A percentile compares a stretch with the other conserved stretches of the same genome.
Conservation (phyloP, 2,329 filamentous ascomycete species). For the Aureobasidium zeae region DNA sequence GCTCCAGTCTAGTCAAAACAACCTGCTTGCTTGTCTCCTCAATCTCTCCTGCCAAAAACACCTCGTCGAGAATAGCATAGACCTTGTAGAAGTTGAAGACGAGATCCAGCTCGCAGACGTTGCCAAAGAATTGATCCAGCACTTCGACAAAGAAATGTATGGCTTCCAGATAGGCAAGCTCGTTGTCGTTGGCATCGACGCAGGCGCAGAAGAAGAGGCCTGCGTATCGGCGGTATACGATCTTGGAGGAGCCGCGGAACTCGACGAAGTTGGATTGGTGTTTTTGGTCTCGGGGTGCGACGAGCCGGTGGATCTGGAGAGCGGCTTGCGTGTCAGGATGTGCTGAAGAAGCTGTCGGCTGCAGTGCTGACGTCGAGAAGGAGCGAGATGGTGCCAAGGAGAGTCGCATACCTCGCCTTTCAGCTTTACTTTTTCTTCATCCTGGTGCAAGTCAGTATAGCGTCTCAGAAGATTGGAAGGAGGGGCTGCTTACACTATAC, state of each 20-base stretch:
- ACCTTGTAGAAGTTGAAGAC: slow-evolving; percentile 71
- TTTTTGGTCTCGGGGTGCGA: slow-evolving; percentile 95
- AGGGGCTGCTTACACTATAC: slow-evolving; percentile 56
- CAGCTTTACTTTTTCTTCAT: slow-evolving; percentile 97
- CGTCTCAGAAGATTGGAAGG: not conserved
- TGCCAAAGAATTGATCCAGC: slow-evolving; percentile 95
- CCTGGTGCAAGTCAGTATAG: slow-evolving; percentile 35
- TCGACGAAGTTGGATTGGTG: slow-evolving; percentile 99
- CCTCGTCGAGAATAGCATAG: slow-evolving; percentile 96
- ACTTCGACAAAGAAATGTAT: slow-evolving; percentile 99
- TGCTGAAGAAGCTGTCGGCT: slow-evolving; percentile 8
- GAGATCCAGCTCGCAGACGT: slow-evolving; percentile 95
- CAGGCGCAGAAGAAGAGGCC: slow-evolving; percentile 99
- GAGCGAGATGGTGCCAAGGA: not conserved
- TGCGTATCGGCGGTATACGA: slow-evolving; percentile 94
- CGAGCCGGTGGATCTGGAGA: slow-evolving; percentile 82
- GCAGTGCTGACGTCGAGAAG: slow-evolving; percentile 10
- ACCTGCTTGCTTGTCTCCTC: slow-evolving; percentile 99
- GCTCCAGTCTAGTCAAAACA: slow-evolving; percentile 84
- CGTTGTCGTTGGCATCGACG: slow-evolving; percentile 98
- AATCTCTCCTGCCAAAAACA: slow-evolving; percentile 94
- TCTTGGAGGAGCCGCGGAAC: slow-evolving; percentile 75
- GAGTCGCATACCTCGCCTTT: slow-evolving; percentile 71
- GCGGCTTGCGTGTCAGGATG: slow-evolving; percentile 6
- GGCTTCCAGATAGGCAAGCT: slow-evolving; percentile 90